These are phyloP conservation scores for Monilinia fructigena DNA, from an alignment of 2,329 filamentous ascomycete genomes.

Conservation along the genomic window DNA sequence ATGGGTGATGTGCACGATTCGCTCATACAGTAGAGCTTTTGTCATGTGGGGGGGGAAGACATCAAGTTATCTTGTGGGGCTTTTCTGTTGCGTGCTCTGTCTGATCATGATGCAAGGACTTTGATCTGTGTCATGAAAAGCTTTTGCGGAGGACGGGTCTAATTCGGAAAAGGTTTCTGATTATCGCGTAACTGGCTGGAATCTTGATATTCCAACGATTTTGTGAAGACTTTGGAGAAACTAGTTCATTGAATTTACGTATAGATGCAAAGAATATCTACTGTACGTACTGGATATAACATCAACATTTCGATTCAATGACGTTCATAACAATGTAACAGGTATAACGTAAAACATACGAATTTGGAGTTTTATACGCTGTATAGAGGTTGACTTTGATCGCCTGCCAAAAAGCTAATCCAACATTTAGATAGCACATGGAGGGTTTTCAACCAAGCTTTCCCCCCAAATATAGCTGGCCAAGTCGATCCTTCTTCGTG, in stretches of 20 bases:
- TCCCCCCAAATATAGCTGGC: not conserved
- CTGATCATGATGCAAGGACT: not conserved
- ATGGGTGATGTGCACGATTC: not conserved
- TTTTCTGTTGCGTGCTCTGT: not conserved
- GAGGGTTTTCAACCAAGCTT: not conserved
- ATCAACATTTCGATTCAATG: too few relatives aligned
- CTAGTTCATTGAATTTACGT: not conserved
- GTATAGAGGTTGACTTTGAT: not conserved
- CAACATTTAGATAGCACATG: not conserved
- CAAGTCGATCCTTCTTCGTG: not conserved
- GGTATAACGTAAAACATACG: not conserved
- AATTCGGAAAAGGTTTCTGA: not conserved
- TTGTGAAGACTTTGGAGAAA: not conserved
- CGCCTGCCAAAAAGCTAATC: not conserved
- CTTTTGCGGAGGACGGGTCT: not conserved
- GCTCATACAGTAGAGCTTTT: not conserved
- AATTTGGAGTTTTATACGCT: too few relatives aligned
- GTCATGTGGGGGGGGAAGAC: not conserved
- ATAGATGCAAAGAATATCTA: not conserved
- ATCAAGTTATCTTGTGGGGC: too few relatives aligned
- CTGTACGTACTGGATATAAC: too few relatives aligned
- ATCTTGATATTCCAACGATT: not conserved
- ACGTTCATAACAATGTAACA: too few relatives aligned
- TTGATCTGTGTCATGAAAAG: not conserved
- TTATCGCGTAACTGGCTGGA: not conserved